phyloP scores from a whole-genome alignment of 257 asterid genomes.

The Solanum raphanifolium region DNA sequence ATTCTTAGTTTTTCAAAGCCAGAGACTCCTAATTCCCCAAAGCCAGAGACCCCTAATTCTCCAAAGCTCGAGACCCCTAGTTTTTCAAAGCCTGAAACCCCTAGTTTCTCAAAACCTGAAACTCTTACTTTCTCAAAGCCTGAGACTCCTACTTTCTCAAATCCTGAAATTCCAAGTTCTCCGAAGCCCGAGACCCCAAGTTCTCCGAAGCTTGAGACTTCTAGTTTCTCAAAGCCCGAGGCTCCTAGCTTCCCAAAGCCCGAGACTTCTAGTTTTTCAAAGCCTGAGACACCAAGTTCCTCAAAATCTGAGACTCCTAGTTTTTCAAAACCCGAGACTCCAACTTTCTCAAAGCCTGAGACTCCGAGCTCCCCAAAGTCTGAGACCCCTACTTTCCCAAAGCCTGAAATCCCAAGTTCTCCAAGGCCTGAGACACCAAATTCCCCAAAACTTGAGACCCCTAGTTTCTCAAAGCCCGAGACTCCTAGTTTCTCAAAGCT shows the following conservation, averaged over 20 bases:
- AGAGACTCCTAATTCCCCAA: not conserved
- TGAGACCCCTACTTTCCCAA: not conserved
- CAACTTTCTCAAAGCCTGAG: not conserved
- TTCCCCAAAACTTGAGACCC: not conserved
- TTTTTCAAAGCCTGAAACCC: not conserved
- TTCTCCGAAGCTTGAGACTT: not conserved
- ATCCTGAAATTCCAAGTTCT: not conserved
- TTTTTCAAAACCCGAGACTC: not conserved
- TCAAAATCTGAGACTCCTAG: not conserved
- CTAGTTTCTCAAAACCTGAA: not conserved
- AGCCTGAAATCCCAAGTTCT: not conserved
- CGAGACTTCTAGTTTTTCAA: not conserved
- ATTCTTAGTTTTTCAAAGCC: not conserved
- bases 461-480: not conserved
- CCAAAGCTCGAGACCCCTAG: not conserved
- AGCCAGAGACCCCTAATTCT: not conserved
- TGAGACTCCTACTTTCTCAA: not conserved
- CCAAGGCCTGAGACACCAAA: not conserved
- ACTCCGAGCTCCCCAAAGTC: not conserved
- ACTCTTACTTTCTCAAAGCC: not conserved
- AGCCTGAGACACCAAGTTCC: not conserved
- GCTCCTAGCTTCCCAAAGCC: not conserved
- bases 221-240: not conserved
- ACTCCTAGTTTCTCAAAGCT: not conserved
- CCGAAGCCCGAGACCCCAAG: not conserved